Evolutionary conservation across 2,329 filamentous ascomycete genomes (phyloP).

Genomic region (Colletotrichum sp.): DNA sequence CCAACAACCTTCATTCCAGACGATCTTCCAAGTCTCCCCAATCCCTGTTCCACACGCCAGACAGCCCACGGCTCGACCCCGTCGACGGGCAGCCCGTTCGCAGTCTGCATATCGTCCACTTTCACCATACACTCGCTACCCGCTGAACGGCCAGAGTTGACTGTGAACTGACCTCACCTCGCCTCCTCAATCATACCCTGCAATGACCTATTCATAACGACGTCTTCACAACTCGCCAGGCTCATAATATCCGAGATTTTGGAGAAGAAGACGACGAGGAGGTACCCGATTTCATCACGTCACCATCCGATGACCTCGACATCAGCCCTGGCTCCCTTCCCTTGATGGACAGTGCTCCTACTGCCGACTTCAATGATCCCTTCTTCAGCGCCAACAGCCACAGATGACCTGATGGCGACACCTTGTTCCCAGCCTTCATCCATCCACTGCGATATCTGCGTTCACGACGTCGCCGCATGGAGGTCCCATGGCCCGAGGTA

Average conservation of each 20-base stretch:
- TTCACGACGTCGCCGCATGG: not conserved
- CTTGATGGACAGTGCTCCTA: not conserved
- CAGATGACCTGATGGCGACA: not conserved
- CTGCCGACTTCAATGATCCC: not conserved
- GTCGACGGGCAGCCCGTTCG: not conserved
- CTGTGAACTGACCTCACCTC: conserved; percentile 10
- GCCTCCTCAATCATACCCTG: not conserved
- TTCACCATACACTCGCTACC: not conserved
- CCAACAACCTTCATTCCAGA: not conserved
- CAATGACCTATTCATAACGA: not conserved
- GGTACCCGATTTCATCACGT: not conserved
- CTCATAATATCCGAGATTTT: not conserved
- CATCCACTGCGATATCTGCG: not conserved
- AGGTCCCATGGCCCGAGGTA: not conserved
- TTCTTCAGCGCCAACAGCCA: not conserved
- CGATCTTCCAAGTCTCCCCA: not conserved
- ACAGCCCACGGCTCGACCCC: not conserved
- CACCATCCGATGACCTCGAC: not conserved
- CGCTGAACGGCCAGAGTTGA: not conserved
- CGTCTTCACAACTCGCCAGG: not conserved
- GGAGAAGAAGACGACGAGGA: not conserved
- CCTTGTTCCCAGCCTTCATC: not conserved
- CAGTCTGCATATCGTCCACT: not conserved
- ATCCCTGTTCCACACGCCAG: not conserved
- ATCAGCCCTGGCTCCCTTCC: not conserved